Conservation (phyloP, 2,329 filamentous ascomycete genomes). For the Aspergillus neoniger region DNA sequence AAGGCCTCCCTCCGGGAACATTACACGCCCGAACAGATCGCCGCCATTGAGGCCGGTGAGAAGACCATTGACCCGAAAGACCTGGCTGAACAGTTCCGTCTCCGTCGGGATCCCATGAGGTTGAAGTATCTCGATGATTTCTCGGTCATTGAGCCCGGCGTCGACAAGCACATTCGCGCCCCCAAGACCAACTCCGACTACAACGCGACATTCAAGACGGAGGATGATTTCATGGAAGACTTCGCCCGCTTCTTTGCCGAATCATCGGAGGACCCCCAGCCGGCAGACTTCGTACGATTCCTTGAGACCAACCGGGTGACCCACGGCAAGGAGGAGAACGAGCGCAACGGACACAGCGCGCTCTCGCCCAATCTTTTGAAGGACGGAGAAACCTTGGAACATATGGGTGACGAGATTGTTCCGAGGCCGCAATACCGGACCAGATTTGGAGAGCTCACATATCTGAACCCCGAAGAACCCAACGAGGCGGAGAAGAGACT, state of each 20-base stretch:
- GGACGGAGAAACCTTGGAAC: conserved; percentile 38
- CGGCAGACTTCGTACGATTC: conserved; percentile 46
- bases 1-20: conserved; percentile 61
- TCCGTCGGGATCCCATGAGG: conserved; percentile 71
- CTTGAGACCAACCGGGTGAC: conserved; percentile 52
- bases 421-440: conserved; percentile 29
- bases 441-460: conserved; percentile 18
- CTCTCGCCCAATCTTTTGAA: conserved; percentile 56
- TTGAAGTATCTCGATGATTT: conserved; percentile 83
- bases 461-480: conserved; percentile 33
- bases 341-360: conserved; percentile 51
- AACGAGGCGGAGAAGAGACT: conserved; percentile 51
- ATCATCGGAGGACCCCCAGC: conserved; percentile 54
- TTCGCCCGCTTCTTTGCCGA: conserved; percentile 52
- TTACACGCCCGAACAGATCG: conserved; percentile 80
- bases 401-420: not conserved
- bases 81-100: conserved; percentile 69
- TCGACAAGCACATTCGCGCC: conserved; percentile 67
- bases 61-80: conserved; percentile 72
- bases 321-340: conserved; percentile 52
- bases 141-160: conserved; percentile 70
- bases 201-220: conserved; percentile 61
- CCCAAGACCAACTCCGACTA: conserved; percentile 56
- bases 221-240: conserved; percentile 63
- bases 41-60: conserved; percentile 80